Base-by-base conservation (phyloP, 768 basidiomycete genomes). In the Hydnomerulius pinastri region DNA sequence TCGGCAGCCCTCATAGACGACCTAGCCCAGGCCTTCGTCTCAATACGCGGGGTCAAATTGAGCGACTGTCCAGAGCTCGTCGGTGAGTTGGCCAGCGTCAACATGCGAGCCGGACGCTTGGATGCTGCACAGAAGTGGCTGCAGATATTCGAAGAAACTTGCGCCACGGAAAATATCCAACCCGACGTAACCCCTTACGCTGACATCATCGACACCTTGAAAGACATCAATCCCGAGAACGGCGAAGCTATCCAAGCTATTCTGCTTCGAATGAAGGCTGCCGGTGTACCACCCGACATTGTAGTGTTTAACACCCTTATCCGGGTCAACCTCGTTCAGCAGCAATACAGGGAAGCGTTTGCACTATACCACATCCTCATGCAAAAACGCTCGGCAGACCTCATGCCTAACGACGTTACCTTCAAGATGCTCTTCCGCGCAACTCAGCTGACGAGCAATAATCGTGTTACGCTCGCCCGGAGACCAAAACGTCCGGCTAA, bases 241-340 rank as follows among this genome's bases (percentile, higher is more conserved):
- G 46, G 51, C 2, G 57, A 40, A 4, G 67, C 69, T 1, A 59
- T 75, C 37, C 56, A 71, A 44, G 64, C 58, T 12, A 64, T 78
- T 0, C 63, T 83, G 41, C 54, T 63, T 4, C 63, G 68, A 38
- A 77, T 80, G 73, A 57, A 61, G 41, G 59, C 66, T 17, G 65
- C 71, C 2, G 70, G 70, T 4, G 64, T 77, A 11, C 35, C 60
- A 2, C 73, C 74, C 1, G 69, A 77, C 45, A 65, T 71, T 8
- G 57, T 58, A 32, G 54, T 81, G n/a, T 74, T 81, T 65, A 81
- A 83, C 48, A 52, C 72, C 7, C 71, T 84, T 53, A 72, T 83
- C 12, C 65, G 72, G 6, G 63, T 66, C 13, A 73, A 78, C 47
- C 56, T 71, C 30, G 58, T 69, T 11, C 61, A 60, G 1, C 48